Percentiles rank a stretch among this genome's conserved stretches.
These are phyloP conservation scores for Nepenthes alata DNA, from an alignment of 179 eudicot species.

Conservation along the genomic window DNA sequence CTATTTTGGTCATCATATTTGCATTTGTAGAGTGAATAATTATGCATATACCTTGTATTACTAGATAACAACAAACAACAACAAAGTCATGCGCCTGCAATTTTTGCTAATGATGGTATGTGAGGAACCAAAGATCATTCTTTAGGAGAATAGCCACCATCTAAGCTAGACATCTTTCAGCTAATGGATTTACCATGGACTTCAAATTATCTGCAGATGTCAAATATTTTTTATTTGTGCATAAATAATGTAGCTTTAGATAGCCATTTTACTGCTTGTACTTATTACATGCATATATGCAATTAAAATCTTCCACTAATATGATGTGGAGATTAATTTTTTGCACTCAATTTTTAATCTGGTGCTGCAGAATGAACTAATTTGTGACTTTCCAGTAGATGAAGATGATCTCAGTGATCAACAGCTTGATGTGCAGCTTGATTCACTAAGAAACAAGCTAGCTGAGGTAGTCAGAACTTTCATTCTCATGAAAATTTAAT, in stretches of 20 bases:
- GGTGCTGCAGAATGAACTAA: conserved; percentile 28
- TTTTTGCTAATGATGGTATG: no score
- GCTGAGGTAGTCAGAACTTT: conserved; percentile 30
- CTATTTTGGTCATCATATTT: no score
- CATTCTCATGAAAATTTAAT: conserved; percentile 4
- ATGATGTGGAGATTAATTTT: not conserved
- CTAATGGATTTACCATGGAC: no score
- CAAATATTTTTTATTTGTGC: no score
- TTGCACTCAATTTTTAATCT: conserved; percentile 1
- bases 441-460: conserved; percentile 44
- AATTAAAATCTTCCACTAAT: not conserved
- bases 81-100: not conserved
- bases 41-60: not conserved
- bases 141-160: no score
- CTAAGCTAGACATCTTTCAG: no score
- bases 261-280: not conserved
- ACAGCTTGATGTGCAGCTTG: conserved; percentile 46
- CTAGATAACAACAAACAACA: not conserved
- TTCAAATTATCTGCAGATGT: no score
- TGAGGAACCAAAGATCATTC: not conserved
- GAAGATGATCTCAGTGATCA: conserved; percentile 26
- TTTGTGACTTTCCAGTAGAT: conserved; percentile 32
- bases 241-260: no score
- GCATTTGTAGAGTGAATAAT: not conserved
- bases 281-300: not conserved